Base-by-base conservation (phyloP, 495 filamentous ascomycete genomes). In the Hyaloscypha variabilis region DNA sequence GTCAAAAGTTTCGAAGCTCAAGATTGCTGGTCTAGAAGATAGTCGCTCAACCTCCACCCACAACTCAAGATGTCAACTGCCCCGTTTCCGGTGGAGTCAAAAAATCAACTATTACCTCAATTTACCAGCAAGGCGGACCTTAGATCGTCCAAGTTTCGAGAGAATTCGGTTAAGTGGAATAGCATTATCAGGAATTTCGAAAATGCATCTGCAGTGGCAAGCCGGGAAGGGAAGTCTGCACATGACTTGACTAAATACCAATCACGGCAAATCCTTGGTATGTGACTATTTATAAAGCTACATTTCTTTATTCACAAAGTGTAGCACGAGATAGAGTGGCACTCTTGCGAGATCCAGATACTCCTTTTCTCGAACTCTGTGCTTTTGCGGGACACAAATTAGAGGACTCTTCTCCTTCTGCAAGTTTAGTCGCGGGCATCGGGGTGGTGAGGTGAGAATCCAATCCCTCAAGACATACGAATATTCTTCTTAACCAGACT, bases 311-410 rank as follows among this genome's bases (percentile, higher is more conserved):
- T 25, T 64, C 8, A 51, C 28, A 36, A 2, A n/a, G 14, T 52
- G 5, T 2, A 66, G 63, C 64, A 34, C 42, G 64, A 34, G 64
- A 66, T 31, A 66, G 64, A 66, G 64, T 66, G 14, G 46, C 57
- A 1, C 64, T 66, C 4, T 25, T 66, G 10, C 34, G 42, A 51
- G 64, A 66, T 30, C 13, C 11, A 14, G 58, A 26, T 31, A 39
- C 64, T 26, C 64, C 64, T 6, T 66, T 66, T 26, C 28, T 66
- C 10, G 64, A 66, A 46, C 42, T 66, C 3, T 53, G 57, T n/a
- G 17, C 57, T 0, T 66, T 66, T 62, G 64, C 64, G 1, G 64
- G 64, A 1, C 57, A 66, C 34, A 19, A 61, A 26, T 10, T 61
- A 2, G 58, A 54, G 25, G 64, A 66, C 19, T 66, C 64, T 2